These are phyloP conservation scores for Setaria italica DNA, from an alignment of 202 grass and related monocot species.

Conservation along the genomic window DNA sequence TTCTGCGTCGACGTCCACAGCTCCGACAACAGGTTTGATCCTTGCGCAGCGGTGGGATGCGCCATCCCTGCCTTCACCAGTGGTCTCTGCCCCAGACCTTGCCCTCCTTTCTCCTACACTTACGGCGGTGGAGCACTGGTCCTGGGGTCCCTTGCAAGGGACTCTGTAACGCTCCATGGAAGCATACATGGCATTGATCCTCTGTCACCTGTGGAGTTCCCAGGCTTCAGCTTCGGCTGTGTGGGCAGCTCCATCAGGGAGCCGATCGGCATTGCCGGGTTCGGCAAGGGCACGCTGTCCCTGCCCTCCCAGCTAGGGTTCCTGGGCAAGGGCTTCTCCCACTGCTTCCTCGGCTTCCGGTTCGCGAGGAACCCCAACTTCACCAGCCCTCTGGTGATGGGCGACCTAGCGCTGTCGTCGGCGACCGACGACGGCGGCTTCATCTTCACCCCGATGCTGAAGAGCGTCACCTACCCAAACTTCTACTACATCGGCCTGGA, in stretches of 20 bases:
- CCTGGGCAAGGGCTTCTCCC: conserved; percentile 55
- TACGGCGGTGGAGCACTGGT: conserved; percentile 52
- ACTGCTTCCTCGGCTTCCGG: conserved; percentile 60
- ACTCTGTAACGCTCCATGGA: conserved; percentile 46
- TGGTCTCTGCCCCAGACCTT: conserved; percentile 43
- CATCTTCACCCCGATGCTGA: conserved; percentile 60
- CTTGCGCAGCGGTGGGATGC: conserved; percentile 48
- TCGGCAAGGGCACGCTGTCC: conserved; percentile 57
- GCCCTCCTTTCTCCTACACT: conserved; percentile 68
- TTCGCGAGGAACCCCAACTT: conserved; percentile 52
- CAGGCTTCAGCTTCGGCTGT: conserved; percentile 52
- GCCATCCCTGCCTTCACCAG: conserved; percentile 42
- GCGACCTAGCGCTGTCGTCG: conserved; percentile 50
- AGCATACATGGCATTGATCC: background rate
- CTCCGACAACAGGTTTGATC: conserved; percentile 56
- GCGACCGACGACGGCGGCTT: conserved; percentile 26
- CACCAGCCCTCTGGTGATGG: conserved; percentile 58
- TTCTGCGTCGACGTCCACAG: conserved; percentile 58
- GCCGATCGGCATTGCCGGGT: conserved; percentile 59
- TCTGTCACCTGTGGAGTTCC: conserved; percentile 18
- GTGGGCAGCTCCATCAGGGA: conserved; percentile 58
- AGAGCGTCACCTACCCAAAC: conserved; percentile 45
- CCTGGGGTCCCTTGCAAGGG: conserved; percentile 53
- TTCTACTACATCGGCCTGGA: conserved; percentile 57
- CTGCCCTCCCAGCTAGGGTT: conserved; percentile 60